A percentile compares a stretch with the other conserved stretches of the same genome.
Evolutionary conservation across 2,329 filamentous ascomycete species (phyloP).

Genomic region (Emmonsia crescens): DNA sequence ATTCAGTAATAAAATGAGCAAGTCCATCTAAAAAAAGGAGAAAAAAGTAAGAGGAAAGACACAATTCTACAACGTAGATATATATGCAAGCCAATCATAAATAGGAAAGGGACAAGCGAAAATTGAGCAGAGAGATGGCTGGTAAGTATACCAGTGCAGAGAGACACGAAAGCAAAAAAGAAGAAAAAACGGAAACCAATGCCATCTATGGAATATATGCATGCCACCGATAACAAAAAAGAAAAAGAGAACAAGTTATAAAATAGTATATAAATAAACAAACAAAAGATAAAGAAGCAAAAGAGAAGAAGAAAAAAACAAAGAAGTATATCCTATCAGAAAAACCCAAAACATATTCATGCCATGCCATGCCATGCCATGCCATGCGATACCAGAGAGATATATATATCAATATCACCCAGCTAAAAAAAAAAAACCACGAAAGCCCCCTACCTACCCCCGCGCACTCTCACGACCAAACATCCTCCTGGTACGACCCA

Average conservation of each 20-base stretch:
- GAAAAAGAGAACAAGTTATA: not conserved
- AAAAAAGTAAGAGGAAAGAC: too few relatives aligned
- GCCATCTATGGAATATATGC: too few relatives aligned
- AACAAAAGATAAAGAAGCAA: not conserved
- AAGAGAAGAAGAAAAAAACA: not conserved
- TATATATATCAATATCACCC: not conserved
- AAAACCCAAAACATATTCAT: not conserved
- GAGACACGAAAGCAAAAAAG: too few relatives aligned
- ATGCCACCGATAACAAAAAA: too few relatives aligned
- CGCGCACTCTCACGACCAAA: constrained; percentile 45
- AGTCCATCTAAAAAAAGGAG: too few relatives aligned
- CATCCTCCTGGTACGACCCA: constrained; percentile 88
- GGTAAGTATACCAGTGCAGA: too few relatives aligned
- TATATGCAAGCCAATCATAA: too few relatives aligned
- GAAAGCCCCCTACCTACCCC: not conserved
- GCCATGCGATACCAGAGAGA: not conserved
- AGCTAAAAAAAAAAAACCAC: not conserved
- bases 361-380: not conserved
- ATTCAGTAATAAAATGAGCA: too few relatives aligned
- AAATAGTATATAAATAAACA: not conserved
- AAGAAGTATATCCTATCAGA: not conserved
- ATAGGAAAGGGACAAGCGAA: too few relatives aligned
- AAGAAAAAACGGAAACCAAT: too few relatives aligned
- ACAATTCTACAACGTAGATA: too few relatives aligned
- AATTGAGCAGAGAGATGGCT: too few relatives aligned